phyloP scores from a whole-genome alignment of 371 early-diverging fungal genomes.

The Actinomortierella ambigua region DNA sequence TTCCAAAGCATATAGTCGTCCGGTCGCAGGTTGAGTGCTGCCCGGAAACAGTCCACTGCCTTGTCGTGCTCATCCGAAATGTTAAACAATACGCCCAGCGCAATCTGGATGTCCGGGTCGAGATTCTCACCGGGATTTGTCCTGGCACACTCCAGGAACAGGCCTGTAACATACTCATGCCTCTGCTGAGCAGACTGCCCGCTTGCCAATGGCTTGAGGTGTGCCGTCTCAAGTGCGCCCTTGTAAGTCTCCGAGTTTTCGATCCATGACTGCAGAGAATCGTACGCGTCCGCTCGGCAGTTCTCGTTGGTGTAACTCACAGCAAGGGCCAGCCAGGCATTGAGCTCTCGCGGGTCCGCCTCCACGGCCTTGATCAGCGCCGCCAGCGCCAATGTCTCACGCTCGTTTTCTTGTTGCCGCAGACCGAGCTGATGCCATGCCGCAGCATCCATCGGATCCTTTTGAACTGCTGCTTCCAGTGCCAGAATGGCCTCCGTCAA shows the following conservation, averaged over 20 bases:
- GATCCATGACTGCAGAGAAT: constrained; percentile 89
- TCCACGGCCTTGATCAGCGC: constrained; percentile 82
- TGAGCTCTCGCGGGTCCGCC: constrained; percentile 71
- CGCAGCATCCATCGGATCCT: constrained; percentile 75
- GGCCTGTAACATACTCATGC: constrained; percentile 74
- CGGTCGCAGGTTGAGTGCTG: constrained; percentile 86
- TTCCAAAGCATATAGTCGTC: constrained; percentile 96
- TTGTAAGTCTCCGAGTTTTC: constrained; percentile 72
- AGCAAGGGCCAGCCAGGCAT: constrained; percentile 86
- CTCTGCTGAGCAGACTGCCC: constrained; percentile 46
- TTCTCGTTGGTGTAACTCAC: constrained; percentile 95
- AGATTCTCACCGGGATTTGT: constrained; percentile 69
- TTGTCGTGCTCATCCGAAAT: constrained; percentile 89
- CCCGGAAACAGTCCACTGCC: constrained; percentile 95
- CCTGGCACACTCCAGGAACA: constrained; percentile 84
- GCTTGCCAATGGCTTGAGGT: constrained; percentile 5
- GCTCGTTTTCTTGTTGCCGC: constrained; percentile 95
- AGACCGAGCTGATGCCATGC: constrained; percentile 91
- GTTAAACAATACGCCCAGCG: constrained; percentile 93
- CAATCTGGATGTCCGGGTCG: constrained; percentile 93
- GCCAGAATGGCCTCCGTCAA: constrained; percentile 89
- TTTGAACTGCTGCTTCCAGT: constrained; percentile 90
- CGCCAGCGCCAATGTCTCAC: constrained; percentile 89
- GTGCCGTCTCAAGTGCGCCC: constrained; percentile 26
- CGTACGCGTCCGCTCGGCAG: constrained; percentile 83